phyloP scores from a whole-genome alignment of 441 rosid genomes.

The Aleurites moluccanus region DNA sequence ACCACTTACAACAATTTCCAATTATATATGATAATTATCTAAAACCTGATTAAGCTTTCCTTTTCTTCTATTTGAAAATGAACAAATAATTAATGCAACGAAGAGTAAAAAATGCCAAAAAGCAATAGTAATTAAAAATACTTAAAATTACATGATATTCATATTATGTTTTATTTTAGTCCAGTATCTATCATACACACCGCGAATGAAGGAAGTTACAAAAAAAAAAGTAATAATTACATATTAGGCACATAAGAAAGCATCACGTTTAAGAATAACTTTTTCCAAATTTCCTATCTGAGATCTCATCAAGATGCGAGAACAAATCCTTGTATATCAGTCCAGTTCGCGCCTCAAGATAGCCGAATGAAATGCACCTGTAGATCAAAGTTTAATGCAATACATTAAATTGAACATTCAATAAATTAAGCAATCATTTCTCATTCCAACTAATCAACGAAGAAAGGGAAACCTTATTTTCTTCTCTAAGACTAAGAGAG shows the following conservation, averaged over 20 bases:
- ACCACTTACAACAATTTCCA: background rate
- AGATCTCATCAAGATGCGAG: constrained; percentile 87
- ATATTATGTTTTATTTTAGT: too few relatives aligned
- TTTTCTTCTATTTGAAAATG: background rate
- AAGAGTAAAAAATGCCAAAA: background rate
- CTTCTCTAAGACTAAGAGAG: constrained; percentile 82
- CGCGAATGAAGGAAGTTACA: too few relatives aligned
- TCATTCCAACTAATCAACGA: background rate
- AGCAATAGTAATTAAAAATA: background rate
- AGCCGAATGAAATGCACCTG: constrained; percentile 90
- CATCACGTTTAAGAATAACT: too few relatives aligned
- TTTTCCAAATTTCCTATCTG: too few relatives aligned
- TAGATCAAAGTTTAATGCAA: constrained; percentile 14
- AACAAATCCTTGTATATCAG: constrained; percentile 86
- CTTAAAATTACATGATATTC: too few relatives aligned
- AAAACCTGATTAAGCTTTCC: background rate
- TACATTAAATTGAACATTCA: too few relatives aligned
- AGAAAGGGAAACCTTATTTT: constrained; percentile 59
- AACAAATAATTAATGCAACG: background rate
- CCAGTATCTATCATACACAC: too few relatives aligned
- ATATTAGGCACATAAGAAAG: too few relatives aligned
- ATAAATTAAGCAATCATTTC: too few relatives aligned
- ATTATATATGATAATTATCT: background rate
- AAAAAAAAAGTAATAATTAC: too few relatives aligned
- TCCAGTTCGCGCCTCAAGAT: constrained; percentile 80